Conservation (phyloP, 495 filamentous ascomycete genomes). For the Lophium mytilinum region DNA sequence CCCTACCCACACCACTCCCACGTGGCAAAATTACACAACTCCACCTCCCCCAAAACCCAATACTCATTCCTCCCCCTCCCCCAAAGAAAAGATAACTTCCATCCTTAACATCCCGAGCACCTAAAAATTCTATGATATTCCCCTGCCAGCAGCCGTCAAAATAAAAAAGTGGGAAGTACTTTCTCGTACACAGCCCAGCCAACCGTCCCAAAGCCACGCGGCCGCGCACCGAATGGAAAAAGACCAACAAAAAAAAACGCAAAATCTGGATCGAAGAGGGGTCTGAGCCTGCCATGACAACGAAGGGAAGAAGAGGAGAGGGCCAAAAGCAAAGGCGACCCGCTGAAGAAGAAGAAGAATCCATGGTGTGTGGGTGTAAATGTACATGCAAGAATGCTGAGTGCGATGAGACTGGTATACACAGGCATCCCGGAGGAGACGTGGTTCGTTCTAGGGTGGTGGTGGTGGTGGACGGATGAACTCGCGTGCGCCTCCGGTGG, state of each 20-base stretch:
- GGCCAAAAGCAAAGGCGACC: not conserved
- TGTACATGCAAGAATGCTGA: not conserved
- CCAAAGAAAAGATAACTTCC: not conserved
- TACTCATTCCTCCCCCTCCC: not conserved
- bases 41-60: not conserved
- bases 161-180: not conserved
- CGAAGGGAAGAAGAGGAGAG: not conserved
- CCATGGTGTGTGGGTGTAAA: not conserved
- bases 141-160: not conserved
- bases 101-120: too few relatives aligned
- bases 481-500: too few relatives aligned
- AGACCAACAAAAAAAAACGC: not conserved
- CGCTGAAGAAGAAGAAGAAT: not conserved
- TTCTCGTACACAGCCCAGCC: not conserved
- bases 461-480: too few relatives aligned
- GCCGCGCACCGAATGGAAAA: not conserved
- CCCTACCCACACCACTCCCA: not conserved
- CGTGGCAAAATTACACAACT: not conserved
- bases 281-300: constrained; percentile 2
- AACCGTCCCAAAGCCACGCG: not conserved
- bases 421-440: not conserved
- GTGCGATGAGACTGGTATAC: not conserved
- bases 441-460: too few relatives aligned
- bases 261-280: not conserved
- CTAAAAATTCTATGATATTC: not conserved